phyloP scores from a whole-genome alignment of 2,329 filamentous ascomycete species.

The Aspergillus puulaauensis region DNA sequence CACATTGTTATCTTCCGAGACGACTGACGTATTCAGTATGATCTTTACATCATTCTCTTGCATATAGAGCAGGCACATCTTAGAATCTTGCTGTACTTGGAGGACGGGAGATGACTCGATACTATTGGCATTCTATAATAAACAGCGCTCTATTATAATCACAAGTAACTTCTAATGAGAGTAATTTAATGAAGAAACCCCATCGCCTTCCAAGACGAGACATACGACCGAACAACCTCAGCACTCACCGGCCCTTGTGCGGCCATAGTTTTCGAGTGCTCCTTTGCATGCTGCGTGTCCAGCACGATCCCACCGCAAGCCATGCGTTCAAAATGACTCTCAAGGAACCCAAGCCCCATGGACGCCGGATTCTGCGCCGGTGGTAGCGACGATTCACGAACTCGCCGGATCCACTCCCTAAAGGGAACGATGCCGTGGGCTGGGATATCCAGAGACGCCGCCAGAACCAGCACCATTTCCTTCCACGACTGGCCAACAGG shows the following conservation, averaged over 20 bases:
- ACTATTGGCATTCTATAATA: no score
- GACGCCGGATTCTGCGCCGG: conserved; percentile 26
- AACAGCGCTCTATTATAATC: no score
- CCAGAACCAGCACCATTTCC: conserved; percentile 35
- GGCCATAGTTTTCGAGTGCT: conserved; percentile 33
- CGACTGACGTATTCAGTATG: no score
- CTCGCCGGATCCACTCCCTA: conserved; percentile 39
- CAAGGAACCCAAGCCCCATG: conserved; percentile 30
- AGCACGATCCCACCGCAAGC: conserved; percentile 47
- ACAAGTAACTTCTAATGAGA: no score
- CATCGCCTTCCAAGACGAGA: conserved; percentile 3
- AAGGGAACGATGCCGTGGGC: conserved; percentile 36
- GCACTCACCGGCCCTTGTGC: background rate
- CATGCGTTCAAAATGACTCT: conserved; percentile 41
- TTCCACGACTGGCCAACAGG: conserved; percentile 44
- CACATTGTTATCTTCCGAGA: no score
- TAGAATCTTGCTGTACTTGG: no score
- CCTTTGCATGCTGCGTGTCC: conserved; percentile 31
- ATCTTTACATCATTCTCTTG: no score
- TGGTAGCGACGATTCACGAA: conserved; percentile 22
- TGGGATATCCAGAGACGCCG: conserved; percentile 33
- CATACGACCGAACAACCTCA: conserved; percentile 2
- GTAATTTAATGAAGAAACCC: background rate
- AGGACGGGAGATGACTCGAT: no score
- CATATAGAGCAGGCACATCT: no score